phyloP scores from a whole-genome alignment of 1,284 basidiomycete genomes.

The Porodaedalea pini region DNA sequence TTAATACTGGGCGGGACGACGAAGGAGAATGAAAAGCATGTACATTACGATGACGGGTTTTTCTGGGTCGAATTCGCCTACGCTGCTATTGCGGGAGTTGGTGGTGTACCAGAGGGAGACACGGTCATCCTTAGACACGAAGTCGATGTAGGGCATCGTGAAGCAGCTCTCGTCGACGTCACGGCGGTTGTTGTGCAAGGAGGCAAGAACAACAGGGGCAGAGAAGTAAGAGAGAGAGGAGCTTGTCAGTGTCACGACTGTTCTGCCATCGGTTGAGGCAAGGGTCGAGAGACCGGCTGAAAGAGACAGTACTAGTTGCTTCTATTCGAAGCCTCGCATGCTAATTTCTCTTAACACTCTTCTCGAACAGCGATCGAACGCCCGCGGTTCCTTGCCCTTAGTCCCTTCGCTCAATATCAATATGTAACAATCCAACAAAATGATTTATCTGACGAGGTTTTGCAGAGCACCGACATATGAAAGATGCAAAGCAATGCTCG shows the following conservation, averaged over 20 bases:
- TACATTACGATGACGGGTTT: constrained; percentile 59
- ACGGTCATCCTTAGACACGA: constrained; percentile 60
- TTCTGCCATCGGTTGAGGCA: background rate
- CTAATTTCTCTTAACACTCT: no score
- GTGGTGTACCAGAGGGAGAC: constrained; percentile 69
- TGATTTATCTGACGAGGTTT: no score
- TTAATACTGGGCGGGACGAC: background rate
- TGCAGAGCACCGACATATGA: no score
- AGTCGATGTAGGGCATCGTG: constrained; percentile 69
- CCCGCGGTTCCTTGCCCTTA: no score
- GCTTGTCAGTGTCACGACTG: background rate
- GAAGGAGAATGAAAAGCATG: background rate
- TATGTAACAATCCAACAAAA: no score
- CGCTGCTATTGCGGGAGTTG: constrained; percentile 52
- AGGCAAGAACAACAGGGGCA: background rate
- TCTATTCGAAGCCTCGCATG: constrained; percentile 1
- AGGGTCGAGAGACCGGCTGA: constrained; percentile 2
- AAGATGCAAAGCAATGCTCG: no score
- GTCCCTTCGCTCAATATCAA: no score
- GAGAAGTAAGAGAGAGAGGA: background rate
- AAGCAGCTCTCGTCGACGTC: background rate
- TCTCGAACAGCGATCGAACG: no score
- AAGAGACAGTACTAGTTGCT: background rate
- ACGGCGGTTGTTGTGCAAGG: background rate
- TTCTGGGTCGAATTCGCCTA: constrained; percentile 59